Conservation (phyloP, 805 yeast species). For the Kurtzmaniella cleridarum region DNA sequence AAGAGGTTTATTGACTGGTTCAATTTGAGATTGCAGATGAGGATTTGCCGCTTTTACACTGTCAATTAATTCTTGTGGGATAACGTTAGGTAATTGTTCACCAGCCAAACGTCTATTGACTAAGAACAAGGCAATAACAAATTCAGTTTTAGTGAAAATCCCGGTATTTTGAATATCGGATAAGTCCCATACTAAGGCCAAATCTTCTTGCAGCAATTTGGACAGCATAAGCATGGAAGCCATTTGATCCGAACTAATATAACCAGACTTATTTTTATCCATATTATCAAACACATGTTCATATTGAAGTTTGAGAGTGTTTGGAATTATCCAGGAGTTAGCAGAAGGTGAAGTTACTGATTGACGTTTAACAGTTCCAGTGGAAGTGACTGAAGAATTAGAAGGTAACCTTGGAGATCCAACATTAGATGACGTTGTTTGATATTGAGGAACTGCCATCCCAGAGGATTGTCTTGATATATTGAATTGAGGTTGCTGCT, state of each 20-base stretch:
- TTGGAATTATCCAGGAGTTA: conserved; percentile 62
- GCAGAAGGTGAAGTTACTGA: conserved; percentile 13
- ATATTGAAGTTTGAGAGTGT: conserved; percentile 69
- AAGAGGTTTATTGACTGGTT: conserved; percentile 2
- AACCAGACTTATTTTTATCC: conserved; percentile 61
- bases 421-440: conserved; percentile 2
- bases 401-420: conserved; percentile 21
- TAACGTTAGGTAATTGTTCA: conserved; percentile 65
- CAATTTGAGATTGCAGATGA: not conserved
- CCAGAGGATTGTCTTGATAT: not conserved
- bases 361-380: conserved; percentile 28
- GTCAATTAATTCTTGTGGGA: conserved; percentile 59
- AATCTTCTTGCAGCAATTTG: conserved; percentile 72
- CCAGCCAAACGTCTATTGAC: conserved; percentile 84
- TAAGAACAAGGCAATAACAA: conserved; percentile 88
- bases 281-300: conserved; percentile 74
- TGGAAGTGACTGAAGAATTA: conserved; percentile 27
- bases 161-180: conserved; percentile 88
- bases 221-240: conserved; percentile 89
- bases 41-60: conserved; percentile 18
- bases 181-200: conserved; percentile 92
- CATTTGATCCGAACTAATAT: conserved; percentile 69
- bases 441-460: not conserved
- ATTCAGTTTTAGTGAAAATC: conserved; percentile 71
- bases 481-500: conserved; percentile 4